phyloP scores from a whole-genome alignment of 306 rosid species.

The Glycine soja region DNA sequence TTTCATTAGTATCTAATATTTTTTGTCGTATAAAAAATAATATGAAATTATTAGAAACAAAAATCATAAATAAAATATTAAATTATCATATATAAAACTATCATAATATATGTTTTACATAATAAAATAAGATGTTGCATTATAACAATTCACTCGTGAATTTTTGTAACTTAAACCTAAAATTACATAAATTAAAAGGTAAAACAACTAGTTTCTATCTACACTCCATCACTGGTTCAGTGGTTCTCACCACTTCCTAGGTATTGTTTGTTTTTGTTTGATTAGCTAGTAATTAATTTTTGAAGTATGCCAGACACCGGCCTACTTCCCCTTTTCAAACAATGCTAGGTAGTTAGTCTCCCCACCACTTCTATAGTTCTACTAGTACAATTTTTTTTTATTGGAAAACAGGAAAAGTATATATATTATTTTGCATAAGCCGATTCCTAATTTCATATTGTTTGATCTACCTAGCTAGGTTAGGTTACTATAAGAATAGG shows the following conservation, averaged over 20 bases:
- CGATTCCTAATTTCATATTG: background rate
- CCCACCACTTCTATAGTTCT: background rate
- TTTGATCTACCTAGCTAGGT: conserved; percentile 29
- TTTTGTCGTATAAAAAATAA: background rate
- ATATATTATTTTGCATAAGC: background rate
- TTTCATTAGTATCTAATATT: background rate
- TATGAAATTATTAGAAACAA: too few species aligned
- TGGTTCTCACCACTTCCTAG: background rate
- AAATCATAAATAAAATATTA: too few species aligned
- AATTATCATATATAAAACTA: too few species aligned
- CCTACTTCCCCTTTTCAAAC: background rate
- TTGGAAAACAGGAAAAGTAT: background rate
- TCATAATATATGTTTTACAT: too few species aligned
- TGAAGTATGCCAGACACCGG: background rate
- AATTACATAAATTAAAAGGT: background rate
- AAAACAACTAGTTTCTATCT: background rate
- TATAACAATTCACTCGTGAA: background rate
- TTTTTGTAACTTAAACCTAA: background rate
- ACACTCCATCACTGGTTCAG: background rate
- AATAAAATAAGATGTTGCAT: background rate
- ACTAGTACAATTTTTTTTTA: background rate
- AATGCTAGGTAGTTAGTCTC: background rate
- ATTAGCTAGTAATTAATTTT: background rate
- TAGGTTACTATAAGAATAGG: conserved; percentile 36
- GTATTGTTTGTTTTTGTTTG: background rate